These are phyloP conservation scores for Colletotrichum orbiculare DNA, from an alignment of 2,329 filamentous ascomycete genomes.

Conservation along the genomic window DNA sequence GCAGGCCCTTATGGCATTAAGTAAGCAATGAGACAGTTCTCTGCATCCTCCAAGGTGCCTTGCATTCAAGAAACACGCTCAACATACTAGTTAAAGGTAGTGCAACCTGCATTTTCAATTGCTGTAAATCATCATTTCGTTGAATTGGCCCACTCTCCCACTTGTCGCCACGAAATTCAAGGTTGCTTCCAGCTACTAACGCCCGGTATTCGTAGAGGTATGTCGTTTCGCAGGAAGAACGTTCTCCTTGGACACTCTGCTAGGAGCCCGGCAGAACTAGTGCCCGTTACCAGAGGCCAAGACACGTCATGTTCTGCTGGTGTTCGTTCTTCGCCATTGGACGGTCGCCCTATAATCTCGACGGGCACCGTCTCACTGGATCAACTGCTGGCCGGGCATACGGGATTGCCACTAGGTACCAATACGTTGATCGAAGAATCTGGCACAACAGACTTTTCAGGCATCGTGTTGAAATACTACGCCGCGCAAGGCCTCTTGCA, in stretches of 20 bases:
- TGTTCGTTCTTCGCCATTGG: slow-evolving; percentile 86
- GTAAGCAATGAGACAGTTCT: too few relatives aligned
- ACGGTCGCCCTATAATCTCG: slow-evolving; percentile 88
- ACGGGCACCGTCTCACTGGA: slow-evolving; percentile 91
- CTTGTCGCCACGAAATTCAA: too few relatives aligned
- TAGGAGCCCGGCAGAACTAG: slow-evolving; percentile 37
- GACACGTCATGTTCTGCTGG: slow-evolving; percentile 56
- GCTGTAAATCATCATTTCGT: too few relatives aligned
- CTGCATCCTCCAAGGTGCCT: too few relatives aligned
- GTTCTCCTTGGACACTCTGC: slow-evolving; percentile 56
- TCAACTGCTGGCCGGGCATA: slow-evolving; percentile 84
- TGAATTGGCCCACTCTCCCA: too few relatives aligned
- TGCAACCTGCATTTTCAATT: too few relatives aligned
- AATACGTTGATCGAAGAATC: slow-evolving; percentile 86
- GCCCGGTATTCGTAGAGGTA: slow-evolving; percentile 40
- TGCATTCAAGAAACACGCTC: too few relatives aligned
- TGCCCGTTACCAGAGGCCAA: slow-evolving; percentile 39
- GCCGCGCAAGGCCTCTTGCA: slow-evolving; percentile 94
- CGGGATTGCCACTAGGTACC: slow-evolving; percentile 84
- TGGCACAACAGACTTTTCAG: slow-evolving; percentile 93
- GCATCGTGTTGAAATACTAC: slow-evolving; percentile 86
- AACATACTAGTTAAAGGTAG: too few relatives aligned
- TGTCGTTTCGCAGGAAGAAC: slow-evolving; percentile 70
- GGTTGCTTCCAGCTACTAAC: not conserved
- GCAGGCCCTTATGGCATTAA: not conserved